These are phyloP conservation scores for Boletales sp. DNA, from an alignment of 768 basidiomycete genomes.

Conservation along the genomic window DNA sequence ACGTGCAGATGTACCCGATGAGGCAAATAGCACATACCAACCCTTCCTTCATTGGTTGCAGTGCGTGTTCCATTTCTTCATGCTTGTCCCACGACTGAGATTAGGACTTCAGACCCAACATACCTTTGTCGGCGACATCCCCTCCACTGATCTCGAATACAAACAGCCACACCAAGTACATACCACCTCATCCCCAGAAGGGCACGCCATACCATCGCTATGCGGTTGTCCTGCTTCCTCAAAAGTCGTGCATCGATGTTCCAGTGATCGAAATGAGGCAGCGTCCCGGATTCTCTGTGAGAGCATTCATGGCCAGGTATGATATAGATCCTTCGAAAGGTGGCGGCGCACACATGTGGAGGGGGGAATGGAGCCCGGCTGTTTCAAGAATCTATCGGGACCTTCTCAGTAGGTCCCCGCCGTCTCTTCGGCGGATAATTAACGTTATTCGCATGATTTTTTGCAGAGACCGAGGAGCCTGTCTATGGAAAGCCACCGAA, in stretches of 20 bases:
- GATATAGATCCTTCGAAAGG: constrained; percentile 51
- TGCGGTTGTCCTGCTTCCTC: constrained; percentile 69
- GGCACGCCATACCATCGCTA: constrained; percentile 93
- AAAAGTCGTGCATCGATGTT: constrained; percentile 47
- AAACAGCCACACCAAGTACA: constrained; percentile 65
- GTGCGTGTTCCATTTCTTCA: constrained; percentile 38
- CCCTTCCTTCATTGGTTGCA: constrained; percentile 84
- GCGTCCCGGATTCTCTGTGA: constrained; percentile 62
- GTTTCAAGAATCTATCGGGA: constrained; percentile 65
- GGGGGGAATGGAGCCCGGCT: constrained; percentile 67
- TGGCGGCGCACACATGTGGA: constrained; percentile 82
- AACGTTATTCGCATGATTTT: background rate
- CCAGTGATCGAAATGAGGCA: constrained; percentile 43
- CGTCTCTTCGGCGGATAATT: background rate
- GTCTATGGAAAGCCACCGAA: constrained; percentile 28
- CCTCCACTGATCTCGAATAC: constrained; percentile 37
- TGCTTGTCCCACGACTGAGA: background rate
- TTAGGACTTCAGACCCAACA: constrained; percentile 59
- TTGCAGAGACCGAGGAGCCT: constrained; percentile 20
- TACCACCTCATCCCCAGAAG: constrained; percentile 89
- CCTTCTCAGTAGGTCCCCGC: constrained; percentile 55
- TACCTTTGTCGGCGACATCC: constrained; percentile 65
- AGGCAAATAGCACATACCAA: constrained; percentile 57
- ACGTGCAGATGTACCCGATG: constrained; percentile 77
- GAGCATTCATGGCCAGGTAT: constrained; percentile 57